A percentile compares a stretch with the other conserved stretches of the same genome.
These are phyloP conservation scores for Penicillium cosmopolitanum DNA, from an alignment of 495 filamentous ascomycete species.

Conservation along the genomic window DNA sequence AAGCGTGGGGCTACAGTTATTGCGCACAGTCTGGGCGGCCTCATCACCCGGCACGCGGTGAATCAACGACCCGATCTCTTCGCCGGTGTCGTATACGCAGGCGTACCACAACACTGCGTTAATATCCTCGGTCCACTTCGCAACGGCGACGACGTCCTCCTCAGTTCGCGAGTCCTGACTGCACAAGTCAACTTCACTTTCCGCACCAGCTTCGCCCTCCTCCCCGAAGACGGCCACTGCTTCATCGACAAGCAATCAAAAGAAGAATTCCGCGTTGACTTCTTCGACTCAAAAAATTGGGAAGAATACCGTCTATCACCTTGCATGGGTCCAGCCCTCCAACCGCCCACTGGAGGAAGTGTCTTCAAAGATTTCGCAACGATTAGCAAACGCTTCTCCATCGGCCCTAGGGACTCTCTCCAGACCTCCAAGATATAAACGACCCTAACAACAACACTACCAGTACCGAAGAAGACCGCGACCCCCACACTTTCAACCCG, in stretches of 20 bases:
- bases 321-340: constrained; percentile 67
- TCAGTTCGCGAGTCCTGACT: constrained; percentile 89
- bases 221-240: constrained; percentile 87
- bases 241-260: constrained; percentile 82
- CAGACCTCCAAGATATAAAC: constrained; percentile 12
- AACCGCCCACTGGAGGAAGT: constrained; percentile 31
- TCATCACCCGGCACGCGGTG: constrained; percentile 88
- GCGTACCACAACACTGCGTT: constrained; percentile 81
- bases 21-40: constrained; percentile 85
- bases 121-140: constrained; percentile 90
- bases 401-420: constrained; percentile 29
- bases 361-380: constrained; percentile 50
- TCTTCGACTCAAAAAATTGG: constrained; percentile 82
- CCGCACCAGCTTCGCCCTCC: constrained; percentile 79
- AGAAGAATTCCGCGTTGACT: constrained; percentile 82
- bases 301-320: constrained; percentile 78
- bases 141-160: constrained; percentile 86
- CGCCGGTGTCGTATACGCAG: constrained; percentile 83
- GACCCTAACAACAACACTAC: constrained; percentile 3
- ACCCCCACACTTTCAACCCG: constrained; percentile 5
- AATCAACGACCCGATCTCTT: constrained; percentile 89
- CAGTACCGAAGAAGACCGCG: constrained; percentile 13
- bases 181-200: constrained; percentile 95
- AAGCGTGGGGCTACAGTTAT: constrained; percentile 75
- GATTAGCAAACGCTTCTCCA: constrained; percentile 44